Evolutionary conservation across 306 rosid genomes (phyloP).

Genomic region (Inga oerstediana): DNA sequence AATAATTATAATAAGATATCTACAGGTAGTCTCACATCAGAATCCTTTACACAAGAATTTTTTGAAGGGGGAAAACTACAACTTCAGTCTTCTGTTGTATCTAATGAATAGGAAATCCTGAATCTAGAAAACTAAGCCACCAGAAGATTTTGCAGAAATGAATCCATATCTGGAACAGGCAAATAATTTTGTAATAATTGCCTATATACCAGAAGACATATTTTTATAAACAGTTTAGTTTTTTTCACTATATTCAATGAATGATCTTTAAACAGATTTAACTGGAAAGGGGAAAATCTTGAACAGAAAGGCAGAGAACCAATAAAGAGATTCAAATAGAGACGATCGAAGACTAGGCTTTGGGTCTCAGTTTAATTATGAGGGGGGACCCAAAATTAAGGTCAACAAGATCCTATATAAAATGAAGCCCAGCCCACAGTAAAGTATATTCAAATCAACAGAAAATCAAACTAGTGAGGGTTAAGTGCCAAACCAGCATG

Average conservation of each 20-base stretch:
- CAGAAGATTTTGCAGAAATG: slow-evolving; percentile 14
- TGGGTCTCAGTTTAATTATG: not conserved
- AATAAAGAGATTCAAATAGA: not conserved
- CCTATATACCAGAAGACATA: not conserved
- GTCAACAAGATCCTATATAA: not conserved
- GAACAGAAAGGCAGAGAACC: not conserved
- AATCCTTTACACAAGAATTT: not conserved
- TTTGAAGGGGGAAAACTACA: not conserved
- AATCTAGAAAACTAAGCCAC: slow-evolving; percentile 23
- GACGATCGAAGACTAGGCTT: not conserved
- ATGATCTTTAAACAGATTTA: not conserved
- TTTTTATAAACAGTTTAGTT: not conserved
- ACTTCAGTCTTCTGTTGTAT: slow-evolving; percentile 1
- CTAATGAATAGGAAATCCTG: slow-evolving; percentile 28
- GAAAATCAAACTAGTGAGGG: slow-evolving; percentile 7
- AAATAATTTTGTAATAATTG: not conserved
- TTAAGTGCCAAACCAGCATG: slow-evolving; percentile 79
- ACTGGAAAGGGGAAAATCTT: not conserved
- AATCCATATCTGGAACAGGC: slow-evolving; percentile 10
- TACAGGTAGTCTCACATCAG: not conserved
- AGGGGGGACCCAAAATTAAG: not conserved
- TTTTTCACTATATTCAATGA: not conserved
- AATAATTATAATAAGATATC: not conserved
- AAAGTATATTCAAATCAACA: not conserved
- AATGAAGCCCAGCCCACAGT: not conserved